A percentile compares a stretch with the other conserved stretches of the same genome.
These are phyloP conservation scores for Sugiyamaella valdiviana DNA, from an alignment of 805 yeast species.

Conservation along the genomic window DNA sequence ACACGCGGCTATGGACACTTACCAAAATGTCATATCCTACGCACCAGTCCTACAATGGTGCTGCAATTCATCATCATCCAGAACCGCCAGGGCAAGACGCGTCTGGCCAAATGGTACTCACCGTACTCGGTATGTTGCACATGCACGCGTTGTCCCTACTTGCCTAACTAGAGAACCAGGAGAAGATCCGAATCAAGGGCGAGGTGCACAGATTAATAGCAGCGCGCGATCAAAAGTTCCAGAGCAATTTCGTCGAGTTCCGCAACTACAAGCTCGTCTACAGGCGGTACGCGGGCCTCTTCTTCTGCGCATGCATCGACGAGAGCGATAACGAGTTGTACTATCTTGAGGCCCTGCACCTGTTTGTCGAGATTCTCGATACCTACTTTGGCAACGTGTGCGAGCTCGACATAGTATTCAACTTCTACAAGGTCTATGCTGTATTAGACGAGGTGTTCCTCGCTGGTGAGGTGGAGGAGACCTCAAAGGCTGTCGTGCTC, in stretches of 20 bases:
- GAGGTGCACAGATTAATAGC: slow-evolving; percentile 77
- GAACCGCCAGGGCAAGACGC: slow-evolving; percentile 89
- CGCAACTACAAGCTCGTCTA: slow-evolving; percentile 67
- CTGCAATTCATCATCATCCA: slow-evolving; percentile 75
- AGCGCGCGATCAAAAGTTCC: slow-evolving; percentile 76
- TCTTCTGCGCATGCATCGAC: slow-evolving; percentile 79
- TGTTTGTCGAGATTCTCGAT: slow-evolving; percentile 84
- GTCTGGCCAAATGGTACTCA: slow-evolving; percentile 75
- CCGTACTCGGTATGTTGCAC: slow-evolving; percentile 34
- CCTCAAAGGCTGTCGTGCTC: slow-evolving; percentile 62
- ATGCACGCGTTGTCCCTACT: slow-evolving; percentile 18
- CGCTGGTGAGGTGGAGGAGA: slow-evolving; percentile 88
- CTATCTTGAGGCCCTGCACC: slow-evolving; percentile 76
- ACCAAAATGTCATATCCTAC: too few species aligned
- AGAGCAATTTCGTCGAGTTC: slow-evolving; percentile 73
- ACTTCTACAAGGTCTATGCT: slow-evolving; percentile 75
- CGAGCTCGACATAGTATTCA: slow-evolving; percentile 88
- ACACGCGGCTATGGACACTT: too few species aligned
- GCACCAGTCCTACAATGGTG: slow-evolving; percentile 45
- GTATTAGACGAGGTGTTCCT: slow-evolving; percentile 81
- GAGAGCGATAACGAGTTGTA: slow-evolving; percentile 74
- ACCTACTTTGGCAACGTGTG: slow-evolving; percentile 84
- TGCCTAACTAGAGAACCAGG: slow-evolving; percentile 32
- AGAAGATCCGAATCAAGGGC: slow-evolving; percentile 43
- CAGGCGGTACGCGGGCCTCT: slow-evolving; percentile 86